Percentiles rank a stretch among this genome's conserved stretches.
Conservation (phyloP, 2,329 filamentous ascomycete genomes). For the Fusarium albidum region DNA sequence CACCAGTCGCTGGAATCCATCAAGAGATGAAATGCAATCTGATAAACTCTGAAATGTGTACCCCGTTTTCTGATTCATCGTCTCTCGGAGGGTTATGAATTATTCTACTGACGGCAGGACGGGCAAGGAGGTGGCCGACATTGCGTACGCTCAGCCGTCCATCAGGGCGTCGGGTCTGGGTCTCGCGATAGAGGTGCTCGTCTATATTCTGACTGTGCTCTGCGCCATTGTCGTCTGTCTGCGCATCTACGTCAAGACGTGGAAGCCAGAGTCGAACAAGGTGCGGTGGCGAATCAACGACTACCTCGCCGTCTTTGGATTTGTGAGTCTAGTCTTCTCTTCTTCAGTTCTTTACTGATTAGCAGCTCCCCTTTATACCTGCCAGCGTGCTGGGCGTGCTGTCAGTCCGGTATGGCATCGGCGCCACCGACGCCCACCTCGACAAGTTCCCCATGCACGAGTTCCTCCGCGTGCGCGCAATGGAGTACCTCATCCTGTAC, state of each 20-base stretch:
- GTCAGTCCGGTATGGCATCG: conserved; percentile 17
- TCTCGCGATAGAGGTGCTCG: conserved; percentile 8
- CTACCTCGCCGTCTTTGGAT: conserved; percentile 17
- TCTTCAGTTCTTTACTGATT: too few species aligned
- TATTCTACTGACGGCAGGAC: conserved; percentile 10
- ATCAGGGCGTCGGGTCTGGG: conserved; percentile 10
- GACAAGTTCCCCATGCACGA: conserved; percentile 2
- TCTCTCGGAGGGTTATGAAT: conserved; percentile 3
- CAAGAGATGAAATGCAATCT: too few species aligned
- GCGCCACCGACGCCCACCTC: conserved; percentile 13
- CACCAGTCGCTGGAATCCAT: too few species aligned
- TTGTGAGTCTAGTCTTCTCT: conserved; percentile 10
- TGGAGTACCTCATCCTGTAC: conserved; percentile 20
- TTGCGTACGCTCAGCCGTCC: conserved; percentile 11
- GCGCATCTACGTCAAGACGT: conserved; percentile 10
- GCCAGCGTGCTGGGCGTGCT: conserved; percentile 18
- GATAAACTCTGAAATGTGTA: too few species aligned
- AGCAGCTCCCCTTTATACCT: conserved; percentile 16
- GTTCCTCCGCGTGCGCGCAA: conserved; percentile 17
- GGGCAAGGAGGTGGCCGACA: conserved; percentile 14
- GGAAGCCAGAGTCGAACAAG: background rate
- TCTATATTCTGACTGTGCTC: conserved; percentile 14
- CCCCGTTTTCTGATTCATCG: background rate
- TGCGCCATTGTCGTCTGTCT: background rate
- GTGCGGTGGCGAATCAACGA: conserved; percentile 23